phyloP scores from a whole-genome alignment of 2,329 filamentous ascomycete genomes.

The Penicillium sp. region DNA sequence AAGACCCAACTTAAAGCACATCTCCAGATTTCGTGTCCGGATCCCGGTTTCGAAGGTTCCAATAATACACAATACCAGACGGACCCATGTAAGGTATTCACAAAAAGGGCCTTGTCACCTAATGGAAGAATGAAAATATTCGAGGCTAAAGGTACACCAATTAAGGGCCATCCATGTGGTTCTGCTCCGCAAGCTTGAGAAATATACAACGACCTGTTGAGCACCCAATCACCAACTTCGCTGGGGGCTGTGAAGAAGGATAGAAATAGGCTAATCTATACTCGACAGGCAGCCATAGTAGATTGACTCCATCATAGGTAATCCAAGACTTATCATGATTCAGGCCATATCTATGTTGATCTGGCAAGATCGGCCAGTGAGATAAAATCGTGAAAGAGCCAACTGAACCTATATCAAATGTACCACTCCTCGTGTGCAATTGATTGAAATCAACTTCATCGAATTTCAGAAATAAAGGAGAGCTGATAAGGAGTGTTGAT shows the following conservation, averaged over 20 bases:
- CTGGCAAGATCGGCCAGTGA: neutral
- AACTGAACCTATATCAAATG: neutral
- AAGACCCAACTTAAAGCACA: no score
- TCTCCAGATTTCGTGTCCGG: no score
- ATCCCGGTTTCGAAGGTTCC: no score
- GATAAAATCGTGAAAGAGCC: neutral
- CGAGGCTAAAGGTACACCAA: no score
- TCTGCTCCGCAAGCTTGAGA: neutral
- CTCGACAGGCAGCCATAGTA: conserved; percentile 9
- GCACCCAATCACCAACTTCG: conserved; percentile 2
- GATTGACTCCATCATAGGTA: conserved; percentile 9
- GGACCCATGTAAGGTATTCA: no score
- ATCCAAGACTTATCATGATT: conserved; percentile 4
- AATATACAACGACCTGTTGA: conserved; percentile 4
- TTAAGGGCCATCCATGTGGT: neutral
- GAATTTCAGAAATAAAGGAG: neutral
- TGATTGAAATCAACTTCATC: neutral
- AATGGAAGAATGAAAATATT: no score
- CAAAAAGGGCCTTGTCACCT: no score
- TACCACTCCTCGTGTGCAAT: conserved; percentile 2
- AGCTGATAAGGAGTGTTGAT: conserved; percentile 13
- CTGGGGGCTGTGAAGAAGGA: neutral
- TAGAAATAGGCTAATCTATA: neutral
- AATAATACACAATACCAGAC: no score
- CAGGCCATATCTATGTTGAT: neutral